These are phyloP conservation scores for Astragalus membranaceus DNA, from an alignment of 306 rosid genomes.

Conservation along the genomic window DNA sequence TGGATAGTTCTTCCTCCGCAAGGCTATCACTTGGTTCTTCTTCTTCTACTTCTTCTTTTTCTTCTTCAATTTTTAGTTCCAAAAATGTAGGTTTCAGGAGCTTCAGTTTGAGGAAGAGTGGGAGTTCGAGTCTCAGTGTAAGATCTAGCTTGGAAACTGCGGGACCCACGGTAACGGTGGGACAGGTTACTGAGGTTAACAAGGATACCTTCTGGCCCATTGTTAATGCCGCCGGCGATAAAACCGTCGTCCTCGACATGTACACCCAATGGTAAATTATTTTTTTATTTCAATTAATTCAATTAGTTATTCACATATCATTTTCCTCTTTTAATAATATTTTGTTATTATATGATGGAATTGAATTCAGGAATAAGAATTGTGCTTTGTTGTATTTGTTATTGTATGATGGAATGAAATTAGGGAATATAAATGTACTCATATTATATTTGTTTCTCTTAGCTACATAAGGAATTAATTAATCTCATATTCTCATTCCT, in stretches of 20 bases:
- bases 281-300: background rate
- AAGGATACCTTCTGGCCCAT: slow-evolving; percentile 98
- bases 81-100: background rate
- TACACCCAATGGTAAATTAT: slow-evolving; percentile 80
- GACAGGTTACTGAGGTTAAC: slow-evolving; percentile 81
- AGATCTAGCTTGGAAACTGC: slow-evolving; percentile 65
- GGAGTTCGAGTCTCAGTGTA: slow-evolving; percentile 18
- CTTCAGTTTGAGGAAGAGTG: slow-evolving; percentile 9
- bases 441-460: background rate
- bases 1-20: slow-evolving; percentile 17
- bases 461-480: background rate
- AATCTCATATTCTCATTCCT: background rate
- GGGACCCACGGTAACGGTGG: slow-evolving; percentile 57
- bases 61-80: background rate
- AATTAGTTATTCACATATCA: background rate
- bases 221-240: slow-evolving; percentile 83
- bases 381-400: background rate
- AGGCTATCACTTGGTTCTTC: background rate
- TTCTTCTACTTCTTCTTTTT: background rate
- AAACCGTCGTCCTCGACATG: slow-evolving; percentile 93
- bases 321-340: background rate
- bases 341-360: background rate
- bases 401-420: background rate
- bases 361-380: background rate
- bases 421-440: background rate